Base-by-base conservation (phyloP, 306 rosid genomes). In the Cucumis melo region DNA sequence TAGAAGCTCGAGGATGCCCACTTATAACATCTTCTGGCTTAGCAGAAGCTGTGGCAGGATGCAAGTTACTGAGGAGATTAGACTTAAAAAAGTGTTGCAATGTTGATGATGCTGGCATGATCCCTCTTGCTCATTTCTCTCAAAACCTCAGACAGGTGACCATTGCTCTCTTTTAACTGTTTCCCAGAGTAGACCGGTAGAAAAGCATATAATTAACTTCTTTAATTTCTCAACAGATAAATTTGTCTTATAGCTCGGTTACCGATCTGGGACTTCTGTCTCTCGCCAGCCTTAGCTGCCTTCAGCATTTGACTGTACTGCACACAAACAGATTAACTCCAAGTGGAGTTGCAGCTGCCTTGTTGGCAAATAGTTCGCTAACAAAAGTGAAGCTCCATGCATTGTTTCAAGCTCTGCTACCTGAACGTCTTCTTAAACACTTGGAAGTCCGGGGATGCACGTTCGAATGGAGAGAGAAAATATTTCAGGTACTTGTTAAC, bases 311-410 rank as follows among this genome's bases (percentile, higher is more conserved):
- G 56, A 86, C 93, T 7, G 42, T 92, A 77, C 86, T 94, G 85
- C 97, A 92, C 82, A 78, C 83, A 83, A 82, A 89, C 62, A 96
- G 92, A 44, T 80, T 94, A 85, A 85, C 82, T 59, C 88, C 96
- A 9, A 80, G 82, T 73, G 96, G 99, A 54, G 89, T 94, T 17
- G 91, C 93, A 48, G 88, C 89, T n/a, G 85, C 95, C 70, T 85
- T 94, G 64, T 82, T 94, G 80, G 89, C 93, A 64, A 89, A 92
- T 61, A 86, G 91, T 68, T 86, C 83, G 4, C 70, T 94, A 46
- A 92, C 91, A 15, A 94, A 92, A 89, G 96, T 89, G 70, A 94
- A 94, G 92, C 95, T 94, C 56, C 99, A 94, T 23, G 70, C 84
- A 29, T 86, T 91, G 64, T 82, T 90, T 60, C 88, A 87, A 81